Conservation (phyloP, 805 yeast species). For the Hagleromyces aurorensis region DNA sequence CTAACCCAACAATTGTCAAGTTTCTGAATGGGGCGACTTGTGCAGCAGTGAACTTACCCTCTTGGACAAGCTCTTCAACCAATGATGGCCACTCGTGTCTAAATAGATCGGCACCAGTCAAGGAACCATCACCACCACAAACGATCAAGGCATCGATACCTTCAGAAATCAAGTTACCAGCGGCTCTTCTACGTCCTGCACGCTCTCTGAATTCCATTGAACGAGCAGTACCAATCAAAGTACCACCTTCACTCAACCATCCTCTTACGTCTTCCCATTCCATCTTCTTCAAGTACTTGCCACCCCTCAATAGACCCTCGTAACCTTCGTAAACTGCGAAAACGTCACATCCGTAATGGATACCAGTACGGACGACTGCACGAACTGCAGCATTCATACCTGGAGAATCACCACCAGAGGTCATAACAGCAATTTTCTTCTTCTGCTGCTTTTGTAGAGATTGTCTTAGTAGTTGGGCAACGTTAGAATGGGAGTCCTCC, state of each 20-base stretch:
- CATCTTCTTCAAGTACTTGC: conserved; percentile 68
- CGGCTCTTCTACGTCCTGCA: conserved; percentile 74
- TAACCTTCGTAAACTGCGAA: conserved; percentile 92
- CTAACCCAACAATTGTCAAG: conserved; percentile 85
- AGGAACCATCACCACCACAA: conserved; percentile 98
- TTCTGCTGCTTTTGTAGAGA: conserved; percentile 10
- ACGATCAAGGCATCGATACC: conserved; percentile 95
- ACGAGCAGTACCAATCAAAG: conserved; percentile 93
- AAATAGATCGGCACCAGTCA: conserved; percentile 95
- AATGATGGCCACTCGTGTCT: conserved; percentile 92
- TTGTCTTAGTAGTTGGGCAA: conserved; percentile 15
- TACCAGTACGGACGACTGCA: conserved; percentile 91
- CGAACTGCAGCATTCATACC: conserved; percentile 98
- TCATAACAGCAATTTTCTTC: conserved; percentile 78
- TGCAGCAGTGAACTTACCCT: conserved; percentile 47
- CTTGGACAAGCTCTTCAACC: conserved; percentile 57
- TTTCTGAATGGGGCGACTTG: conserved; percentile 56
- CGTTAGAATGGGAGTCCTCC: conserved; percentile 8
- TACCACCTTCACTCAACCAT: conserved; percentile 88
- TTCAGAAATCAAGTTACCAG: conserved; percentile 70
- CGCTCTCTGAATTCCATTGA: conserved; percentile 80
- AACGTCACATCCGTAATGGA: conserved; percentile 79
- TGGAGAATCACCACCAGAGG: conserved; percentile 98
- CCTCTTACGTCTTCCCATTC: conserved; percentile 94
- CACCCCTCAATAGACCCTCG: conserved; percentile 86